These are phyloP conservation scores for Hypericum androsaemum DNA, from an alignment of 345 rosid species.

Conservation along the genomic window DNA sequence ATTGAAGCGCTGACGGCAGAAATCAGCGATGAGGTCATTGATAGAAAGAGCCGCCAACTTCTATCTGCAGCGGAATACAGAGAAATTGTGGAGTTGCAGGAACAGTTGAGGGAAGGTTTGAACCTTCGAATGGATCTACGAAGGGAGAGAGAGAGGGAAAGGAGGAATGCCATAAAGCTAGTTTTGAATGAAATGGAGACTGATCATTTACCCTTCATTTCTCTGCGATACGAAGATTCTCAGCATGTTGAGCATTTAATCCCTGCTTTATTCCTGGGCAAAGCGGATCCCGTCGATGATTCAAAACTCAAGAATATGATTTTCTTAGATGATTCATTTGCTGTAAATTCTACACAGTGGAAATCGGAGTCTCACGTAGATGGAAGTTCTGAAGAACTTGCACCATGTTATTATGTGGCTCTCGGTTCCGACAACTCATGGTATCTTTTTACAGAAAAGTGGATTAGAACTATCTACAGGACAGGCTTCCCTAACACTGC, in stretches of 20 bases:
- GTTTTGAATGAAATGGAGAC: constrained; percentile 56
- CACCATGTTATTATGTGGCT: constrained; percentile 62
- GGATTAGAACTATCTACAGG: constrained; percentile 64
- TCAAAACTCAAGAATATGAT: constrained; percentile 38
- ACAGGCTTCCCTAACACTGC: constrained; percentile 77
- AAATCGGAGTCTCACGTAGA: background rate
- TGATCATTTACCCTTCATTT: constrained; percentile 65
- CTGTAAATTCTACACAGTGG: background rate
- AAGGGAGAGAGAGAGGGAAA: constrained; percentile 48
- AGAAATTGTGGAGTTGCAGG: constrained; percentile 65
- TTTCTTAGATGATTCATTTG: constrained; percentile 29
- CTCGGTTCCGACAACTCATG: constrained; percentile 96
- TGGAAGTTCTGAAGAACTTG: constrained; percentile 25
- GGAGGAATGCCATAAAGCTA: constrained; percentile 56
- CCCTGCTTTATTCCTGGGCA: constrained; percentile 73
- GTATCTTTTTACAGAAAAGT: constrained; percentile 84
- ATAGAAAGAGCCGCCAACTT: constrained; percentile 60
- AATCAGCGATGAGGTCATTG: constrained; percentile 71
- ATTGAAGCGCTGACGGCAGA: constrained; percentile 55
- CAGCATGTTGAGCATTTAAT: constrained; percentile 59
- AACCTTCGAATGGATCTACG: constrained; percentile 52
- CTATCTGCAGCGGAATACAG: constrained; percentile 54
- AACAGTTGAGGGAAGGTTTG: constrained; percentile 62
- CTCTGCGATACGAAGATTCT: constrained; percentile 71
- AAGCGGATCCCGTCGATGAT: constrained; percentile 39